Evolutionary conservation across 2,329 filamentous ascomycete genomes (phyloP).

Genomic region (Neopestalotiopsis rosae): DNA sequence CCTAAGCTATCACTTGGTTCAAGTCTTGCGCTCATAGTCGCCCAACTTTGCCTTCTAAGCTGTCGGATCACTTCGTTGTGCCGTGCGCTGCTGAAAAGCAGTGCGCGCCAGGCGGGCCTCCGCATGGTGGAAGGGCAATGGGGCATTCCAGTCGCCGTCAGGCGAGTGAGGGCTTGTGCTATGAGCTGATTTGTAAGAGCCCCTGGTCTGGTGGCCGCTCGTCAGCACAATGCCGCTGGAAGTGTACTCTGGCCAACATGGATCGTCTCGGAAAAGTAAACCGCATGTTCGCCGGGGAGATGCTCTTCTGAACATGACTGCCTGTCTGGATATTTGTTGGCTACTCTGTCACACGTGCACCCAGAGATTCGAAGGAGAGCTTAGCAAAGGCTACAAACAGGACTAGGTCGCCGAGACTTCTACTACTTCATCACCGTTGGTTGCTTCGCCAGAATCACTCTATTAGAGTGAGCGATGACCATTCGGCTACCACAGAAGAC

Average conservation of each 20-base stretch:
- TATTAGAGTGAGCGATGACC: constrained; percentile 44
- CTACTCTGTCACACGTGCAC: constrained; percentile 27
- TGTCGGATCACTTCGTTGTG: constrained; percentile 36
- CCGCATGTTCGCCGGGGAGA: constrained; percentile 32
- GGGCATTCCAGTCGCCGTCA: constrained; percentile 62
- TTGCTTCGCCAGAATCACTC: constrained; percentile 50
- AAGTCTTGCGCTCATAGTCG: constrained; percentile 77
- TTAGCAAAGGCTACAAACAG: constrained; percentile 53
- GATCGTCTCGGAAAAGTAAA: constrained; percentile 33
- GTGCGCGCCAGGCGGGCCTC: constrained; percentile 40
- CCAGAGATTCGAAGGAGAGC: constrained; percentile 46
- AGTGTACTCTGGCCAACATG: constrained; percentile 55
- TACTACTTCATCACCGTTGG: constrained; percentile 26
- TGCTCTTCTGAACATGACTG: constrained; percentile 27
- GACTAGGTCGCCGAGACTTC: constrained; percentile 48
- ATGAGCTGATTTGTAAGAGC: constrained; percentile 80
- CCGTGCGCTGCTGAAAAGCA: constrained; percentile 58
- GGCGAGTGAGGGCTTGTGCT: constrained; percentile 64
- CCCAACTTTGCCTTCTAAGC: constrained; percentile 72
- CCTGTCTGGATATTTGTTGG: constrained; percentile 24
- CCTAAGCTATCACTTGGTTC: constrained; percentile 82
- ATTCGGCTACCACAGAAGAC: constrained; percentile 54
- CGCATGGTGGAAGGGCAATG: constrained; percentile 52
- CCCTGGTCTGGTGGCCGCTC: constrained; percentile 73
- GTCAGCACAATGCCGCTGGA: constrained; percentile 74